Base-by-base conservation (phyloP, 169 alveolate genomes). In the Amoebophrya sp. region DNA sequence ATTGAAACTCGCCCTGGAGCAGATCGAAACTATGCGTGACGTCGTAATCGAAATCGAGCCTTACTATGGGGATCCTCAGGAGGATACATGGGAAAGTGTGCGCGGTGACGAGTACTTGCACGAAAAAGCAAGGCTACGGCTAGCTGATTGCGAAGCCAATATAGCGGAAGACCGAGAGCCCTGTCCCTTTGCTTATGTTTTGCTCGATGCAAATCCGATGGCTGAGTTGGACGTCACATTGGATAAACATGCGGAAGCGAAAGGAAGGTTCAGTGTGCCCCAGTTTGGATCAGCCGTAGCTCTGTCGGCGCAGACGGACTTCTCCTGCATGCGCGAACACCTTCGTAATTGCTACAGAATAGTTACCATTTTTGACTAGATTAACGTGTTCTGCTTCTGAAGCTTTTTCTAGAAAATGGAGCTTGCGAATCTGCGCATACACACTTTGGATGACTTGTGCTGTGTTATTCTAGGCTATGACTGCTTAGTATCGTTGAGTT, bases 261-360 rank as follows among this genome's bases (percentile, higher is more conserved):
- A 36, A 10, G 33, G 38, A 26, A 6, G 0, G 2, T 65, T 65
- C 83, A 26, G 3, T 6, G 83, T 65, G 2, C 26, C 83, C 83
- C 83, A 65, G 83, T 65, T 65, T 36, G 83, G 83, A 36, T 6
- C 26, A 6, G 83, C 83, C 33, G 33, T 65, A 10, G 83, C 83
- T 29, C 83, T 65, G 38, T 6, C 33, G 3, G 33, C 12, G 83
- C 18, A 6, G 2, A 65, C 83, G 83, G 83, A 65, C 83, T 65
- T 65, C 83, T 6, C 2, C 83, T 65, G 83, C 83, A 65, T 65
- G 83, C 83, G 83, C 33, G 83, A 65, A 36, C 83, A 65, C 26
- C 36, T 65, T 10, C 83, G 83, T 23, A 53, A 23, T 14, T 53
- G n/a, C 10, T 23, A 23, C n/a, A 53, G 23, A 53, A 53, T 14